Percentiles rank a stretch among this genome's conserved stretches.
phyloP scores from a whole-genome alignment of 2,329 filamentous ascomycete genomes.

The Pleoardoris graminearum region DNA sequence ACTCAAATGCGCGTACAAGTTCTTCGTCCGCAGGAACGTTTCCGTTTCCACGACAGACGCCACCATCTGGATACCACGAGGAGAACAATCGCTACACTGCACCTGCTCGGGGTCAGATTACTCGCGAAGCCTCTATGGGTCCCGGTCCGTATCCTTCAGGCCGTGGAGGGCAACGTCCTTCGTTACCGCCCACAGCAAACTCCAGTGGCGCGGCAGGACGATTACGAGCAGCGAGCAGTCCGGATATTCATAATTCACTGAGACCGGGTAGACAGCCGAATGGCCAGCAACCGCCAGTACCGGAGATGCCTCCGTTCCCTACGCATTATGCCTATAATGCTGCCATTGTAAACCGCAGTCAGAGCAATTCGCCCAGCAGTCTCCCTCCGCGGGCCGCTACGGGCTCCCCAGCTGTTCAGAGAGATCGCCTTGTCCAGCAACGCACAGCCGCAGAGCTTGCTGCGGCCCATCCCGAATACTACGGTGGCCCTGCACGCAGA shows the following conservation, averaged over 20 bases:
- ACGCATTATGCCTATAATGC: conserved; percentile 61
- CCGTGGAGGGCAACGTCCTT: conserved; percentile 72
- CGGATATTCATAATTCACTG: conserved; percentile 79
- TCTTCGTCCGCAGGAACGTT: conserved; percentile 74
- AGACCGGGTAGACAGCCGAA: conserved; percentile 61
- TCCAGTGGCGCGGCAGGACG: conserved; percentile 63
- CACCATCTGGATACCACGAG: conserved; percentile 68
- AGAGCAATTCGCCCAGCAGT: conserved; percentile 76
- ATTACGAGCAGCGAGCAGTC: conserved; percentile 90
- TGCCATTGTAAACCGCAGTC: conserved; percentile 71
- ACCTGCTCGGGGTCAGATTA: conserved; percentile 75
- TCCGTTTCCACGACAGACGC: conserved; percentile 74
- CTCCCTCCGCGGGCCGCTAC: conserved; percentile 70
- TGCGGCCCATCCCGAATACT: conserved; percentile 49
- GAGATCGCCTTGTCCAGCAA: conserved; percentile 57
- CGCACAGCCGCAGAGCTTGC: conserved; percentile 40
- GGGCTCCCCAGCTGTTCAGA: conserved; percentile 70
- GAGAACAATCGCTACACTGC: conserved; percentile 86
- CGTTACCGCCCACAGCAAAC: conserved; percentile 69
- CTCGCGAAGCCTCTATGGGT: conserved; percentile 71
- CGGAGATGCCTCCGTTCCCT: conserved; percentile 58
- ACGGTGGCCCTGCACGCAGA: conserved; percentile 33
- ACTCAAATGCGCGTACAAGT: conserved; percentile 65
- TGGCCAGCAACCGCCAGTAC: conserved; percentile 46
- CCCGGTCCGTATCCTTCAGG: conserved; percentile 66